phyloP scores from a whole-genome alignment of 371 early-diverging fungal species.

The Rhizopus arrhizus region DNA sequence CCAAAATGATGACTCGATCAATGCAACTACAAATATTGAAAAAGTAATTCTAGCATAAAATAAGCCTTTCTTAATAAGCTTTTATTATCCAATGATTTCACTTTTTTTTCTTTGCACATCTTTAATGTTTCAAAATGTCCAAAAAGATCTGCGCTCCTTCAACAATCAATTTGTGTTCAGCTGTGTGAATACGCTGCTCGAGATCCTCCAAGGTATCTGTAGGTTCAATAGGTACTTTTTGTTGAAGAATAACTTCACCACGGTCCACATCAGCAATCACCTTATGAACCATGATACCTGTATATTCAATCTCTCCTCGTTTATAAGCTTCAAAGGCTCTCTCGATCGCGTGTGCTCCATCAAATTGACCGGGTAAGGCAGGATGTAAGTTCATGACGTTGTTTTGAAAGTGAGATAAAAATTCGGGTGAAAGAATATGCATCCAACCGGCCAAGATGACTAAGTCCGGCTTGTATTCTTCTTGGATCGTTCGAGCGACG shows the following conservation, averaged over 20 bases:
- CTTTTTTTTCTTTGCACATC: background rate
- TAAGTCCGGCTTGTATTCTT: conserved; percentile 66
- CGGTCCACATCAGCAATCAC: conserved; percentile 95
- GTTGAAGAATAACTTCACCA: conserved; percentile 83
- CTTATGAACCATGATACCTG: conserved; percentile 96
- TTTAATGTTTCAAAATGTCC: conserved; percentile 23
- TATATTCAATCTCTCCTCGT: conserved; percentile 73
- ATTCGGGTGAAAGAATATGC: conserved; percentile 91
- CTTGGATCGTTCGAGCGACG: conserved; percentile 72
- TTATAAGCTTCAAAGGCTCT: conserved; percentile 85
- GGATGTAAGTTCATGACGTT: conserved; percentile 94
- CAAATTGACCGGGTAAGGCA: conserved; percentile 92
- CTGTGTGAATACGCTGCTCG: conserved; percentile 84
- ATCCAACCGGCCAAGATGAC: conserved; percentile 97
- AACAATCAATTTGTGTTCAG: conserved; percentile 88
- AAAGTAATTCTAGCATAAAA: too few relatives aligned
- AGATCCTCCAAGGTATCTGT: conserved; percentile 80
- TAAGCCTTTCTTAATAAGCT: too few relatives aligned
- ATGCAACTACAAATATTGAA: too few relatives aligned
- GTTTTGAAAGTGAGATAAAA: conserved; percentile 69
- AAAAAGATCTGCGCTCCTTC: conserved; percentile 56
- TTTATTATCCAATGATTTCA: too few relatives aligned
- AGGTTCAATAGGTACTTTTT: conserved; percentile 74
- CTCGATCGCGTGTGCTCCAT: conserved; percentile 94
- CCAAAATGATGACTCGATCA: too few relatives aligned